phyloP scores from a whole-genome alignment of 2,329 filamentous ascomycete species.

The Xylaria sp. region DNA sequence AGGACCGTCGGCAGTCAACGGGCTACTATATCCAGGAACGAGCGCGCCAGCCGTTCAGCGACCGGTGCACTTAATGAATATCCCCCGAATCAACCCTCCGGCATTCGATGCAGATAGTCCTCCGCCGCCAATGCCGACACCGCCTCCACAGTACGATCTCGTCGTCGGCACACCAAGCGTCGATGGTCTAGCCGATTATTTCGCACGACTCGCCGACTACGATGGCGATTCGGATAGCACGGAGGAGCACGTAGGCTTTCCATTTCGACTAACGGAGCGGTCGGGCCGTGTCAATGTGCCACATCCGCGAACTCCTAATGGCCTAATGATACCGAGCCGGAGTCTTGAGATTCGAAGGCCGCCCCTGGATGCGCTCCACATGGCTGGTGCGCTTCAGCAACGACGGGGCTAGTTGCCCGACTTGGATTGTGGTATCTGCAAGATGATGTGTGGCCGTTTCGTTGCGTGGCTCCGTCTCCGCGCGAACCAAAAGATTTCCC shows the following conservation, averaged over 20 bases:
- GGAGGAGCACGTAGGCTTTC: conserved; percentile 24
- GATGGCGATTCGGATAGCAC: conserved; percentile 43
- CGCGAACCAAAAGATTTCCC: background rate
- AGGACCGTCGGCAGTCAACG: conserved; percentile 53
- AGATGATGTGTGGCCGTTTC: background rate
- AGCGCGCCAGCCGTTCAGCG: conserved; percentile 28
- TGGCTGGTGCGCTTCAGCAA: conserved; percentile 26
- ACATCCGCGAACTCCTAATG: conserved; percentile 51
- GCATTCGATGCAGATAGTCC: conserved; percentile 77
- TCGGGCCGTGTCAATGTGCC: conserved; percentile 53
- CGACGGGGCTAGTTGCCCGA: conserved; percentile 24
- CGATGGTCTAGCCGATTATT: conserved; percentile 77
- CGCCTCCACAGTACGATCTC: conserved; percentile 77
- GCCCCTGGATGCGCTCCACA: conserved; percentile 26
- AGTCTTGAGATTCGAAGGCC: conserved; percentile 52
- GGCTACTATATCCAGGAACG: conserved; percentile 34
- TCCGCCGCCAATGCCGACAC: conserved; percentile 63
- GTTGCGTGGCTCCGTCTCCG: background rate
- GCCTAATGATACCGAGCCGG: conserved; percentile 48
- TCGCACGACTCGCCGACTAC: conserved; percentile 70
- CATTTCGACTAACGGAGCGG: conserved; percentile 44
- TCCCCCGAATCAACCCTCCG: conserved; percentile 82
- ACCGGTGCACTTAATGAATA: conserved; percentile 78
- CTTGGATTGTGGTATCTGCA: conserved; percentile 11
- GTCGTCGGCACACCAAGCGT: conserved; percentile 66